Base-by-base conservation (phyloP, 1,284 basidiomycete species). In the Ceratobasidium sp. region DNA sequence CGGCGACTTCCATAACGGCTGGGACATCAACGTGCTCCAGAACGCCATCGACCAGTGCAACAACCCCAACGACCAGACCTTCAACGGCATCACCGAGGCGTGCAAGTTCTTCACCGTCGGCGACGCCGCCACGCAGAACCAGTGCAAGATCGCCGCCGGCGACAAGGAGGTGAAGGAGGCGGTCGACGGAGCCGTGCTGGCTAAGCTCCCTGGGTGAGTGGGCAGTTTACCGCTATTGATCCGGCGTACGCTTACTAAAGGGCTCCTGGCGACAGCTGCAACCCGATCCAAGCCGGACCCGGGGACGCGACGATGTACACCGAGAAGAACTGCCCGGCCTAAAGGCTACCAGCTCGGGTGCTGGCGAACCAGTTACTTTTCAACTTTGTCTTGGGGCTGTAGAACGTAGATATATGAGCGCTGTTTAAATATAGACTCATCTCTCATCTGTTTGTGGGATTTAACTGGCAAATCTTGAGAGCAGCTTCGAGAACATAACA, bases 41-140 rank as follows among this genome's bases (percentile, higher is more conserved):
- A 84, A 84, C 54, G 87, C 88, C n/a, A 88, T 89, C 78, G 85
- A 89, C 81, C 80, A 86, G 38, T 90, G 89, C 83, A 84, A 87
- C 80, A 84, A 86, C 73, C 83, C 85, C 26, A 85, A 84, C 50
- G 83, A 85, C 77, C 81, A 83, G 12, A 87, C 86, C 1, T 83
- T 82, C 44, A 82, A 79, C 9, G 84, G 84, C 48, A 82, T 86
- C 20, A 85, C 88, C 2, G 86, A 86, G 66, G 85, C 86, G 3
- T 90, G 89, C 83, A 79, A 82, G 33, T 85, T 83, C 81, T 82
- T 83, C 2, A 65, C 80, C 15, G 76, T 75, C 15, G 33, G 26
- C 28, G 33, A 20, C 9, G 64, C 64, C 17, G 64, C 56, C 13
- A 42, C 56, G 9, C 83, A 82, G 17, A 80, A 82, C 33, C 52